Evolutionary conservation across 257 asterid genomes (phyloP).

Genomic region (Eustoma russellianum): DNA sequence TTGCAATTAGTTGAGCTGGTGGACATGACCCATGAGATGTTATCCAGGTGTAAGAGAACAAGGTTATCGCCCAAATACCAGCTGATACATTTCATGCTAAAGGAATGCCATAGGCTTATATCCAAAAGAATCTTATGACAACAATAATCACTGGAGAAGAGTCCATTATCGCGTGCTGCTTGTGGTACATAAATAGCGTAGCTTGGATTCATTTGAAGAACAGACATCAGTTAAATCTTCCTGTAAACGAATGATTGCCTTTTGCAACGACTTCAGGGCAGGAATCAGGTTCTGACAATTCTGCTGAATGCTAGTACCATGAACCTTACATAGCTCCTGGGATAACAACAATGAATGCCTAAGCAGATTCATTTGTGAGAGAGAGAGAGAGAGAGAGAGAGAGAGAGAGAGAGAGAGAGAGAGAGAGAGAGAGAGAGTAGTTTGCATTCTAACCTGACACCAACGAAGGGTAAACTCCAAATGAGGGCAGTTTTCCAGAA

Average conservation of each 20-base stretch:
- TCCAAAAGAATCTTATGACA: slow-evolving; percentile 1
- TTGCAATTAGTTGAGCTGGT: too few relatives aligned
- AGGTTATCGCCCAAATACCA: too few relatives aligned
- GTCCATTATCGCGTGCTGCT: slow-evolving; percentile 18
- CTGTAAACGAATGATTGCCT: slow-evolving; percentile 68
- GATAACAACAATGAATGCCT: neutral
- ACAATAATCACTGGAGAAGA: neutral
- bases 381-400: neutral
- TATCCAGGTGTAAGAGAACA: too few relatives aligned
- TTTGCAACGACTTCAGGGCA: slow-evolving; percentile 79
- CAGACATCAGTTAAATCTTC: slow-evolving; percentile 92
- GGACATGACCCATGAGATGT: too few relatives aligned
- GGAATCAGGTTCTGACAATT: slow-evolving; percentile 73
- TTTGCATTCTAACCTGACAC: slow-evolving; percentile 63
- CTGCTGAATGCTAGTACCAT: slow-evolving; percentile 75
- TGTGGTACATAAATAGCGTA: slow-evolving; percentile 61
- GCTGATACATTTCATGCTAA: too few relatives aligned
- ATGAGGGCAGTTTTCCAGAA: slow-evolving; percentile 77
- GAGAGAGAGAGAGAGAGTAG: neutral
- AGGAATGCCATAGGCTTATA: too few relatives aligned
- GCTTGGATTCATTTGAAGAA: slow-evolving; percentile 81
- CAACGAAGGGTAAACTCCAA: slow-evolving; percentile 82
- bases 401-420: neutral
- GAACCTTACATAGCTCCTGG: slow-evolving; percentile 75
- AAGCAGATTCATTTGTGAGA: neutral